A percentile compares a stretch with the other conserved stretches of the same genome.
phyloP scores from a whole-genome alignment of 495 filamentous ascomycete species.

The Xylaria castorea region DNA sequence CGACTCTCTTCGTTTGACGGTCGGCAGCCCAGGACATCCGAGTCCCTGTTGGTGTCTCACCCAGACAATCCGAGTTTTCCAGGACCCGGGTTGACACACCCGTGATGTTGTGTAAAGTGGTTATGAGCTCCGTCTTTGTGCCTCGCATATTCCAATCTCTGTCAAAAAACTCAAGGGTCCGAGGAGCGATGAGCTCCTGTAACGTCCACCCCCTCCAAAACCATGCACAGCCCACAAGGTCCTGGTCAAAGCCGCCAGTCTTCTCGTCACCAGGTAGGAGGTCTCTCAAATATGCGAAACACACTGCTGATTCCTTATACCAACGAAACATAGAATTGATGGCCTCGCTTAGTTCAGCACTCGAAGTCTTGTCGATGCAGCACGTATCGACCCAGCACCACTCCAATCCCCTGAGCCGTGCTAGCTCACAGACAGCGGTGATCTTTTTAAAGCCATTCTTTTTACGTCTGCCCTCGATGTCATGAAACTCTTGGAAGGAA shows the following conservation, averaged over 20 bases:
- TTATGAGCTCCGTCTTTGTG: not conserved
- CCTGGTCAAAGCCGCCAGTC: not conserved
- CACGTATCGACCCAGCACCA: slow-evolving; percentile 35
- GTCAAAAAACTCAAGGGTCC: not conserved
- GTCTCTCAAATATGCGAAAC: slow-evolving; percentile 33
- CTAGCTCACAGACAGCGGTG: not conserved
- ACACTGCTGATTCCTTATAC: slow-evolving; percentile 34
- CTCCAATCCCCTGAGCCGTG: slow-evolving; percentile 15
- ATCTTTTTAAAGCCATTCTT: slow-evolving; percentile 12
- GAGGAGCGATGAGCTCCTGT: slow-evolving; percentile 13
- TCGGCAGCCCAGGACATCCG: slow-evolving; percentile 46
- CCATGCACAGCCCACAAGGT: slow-evolving; percentile 2
- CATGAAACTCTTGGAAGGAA: slow-evolving; percentile 15
- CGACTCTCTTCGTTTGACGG: slow-evolving; percentile 36
- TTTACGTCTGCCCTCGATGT: not conserved
- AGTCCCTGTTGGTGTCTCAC: slow-evolving; percentile 15
- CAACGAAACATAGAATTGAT: slow-evolving; percentile 25
- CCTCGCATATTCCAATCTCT: slow-evolving; percentile 20
- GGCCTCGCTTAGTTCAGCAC: slow-evolving; percentile 31
- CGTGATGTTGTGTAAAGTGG: not conserved
- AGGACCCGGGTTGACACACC: slow-evolving; percentile 11
- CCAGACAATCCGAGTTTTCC: not conserved
- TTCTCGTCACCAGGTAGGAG: not conserved
- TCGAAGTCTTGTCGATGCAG: slow-evolving; percentile 31
- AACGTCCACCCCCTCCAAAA: slow-evolving; percentile 18